Base-by-base conservation (phyloP, 495 filamentous ascomycete genomes). In the Clavariopsis aquatica region DNA sequence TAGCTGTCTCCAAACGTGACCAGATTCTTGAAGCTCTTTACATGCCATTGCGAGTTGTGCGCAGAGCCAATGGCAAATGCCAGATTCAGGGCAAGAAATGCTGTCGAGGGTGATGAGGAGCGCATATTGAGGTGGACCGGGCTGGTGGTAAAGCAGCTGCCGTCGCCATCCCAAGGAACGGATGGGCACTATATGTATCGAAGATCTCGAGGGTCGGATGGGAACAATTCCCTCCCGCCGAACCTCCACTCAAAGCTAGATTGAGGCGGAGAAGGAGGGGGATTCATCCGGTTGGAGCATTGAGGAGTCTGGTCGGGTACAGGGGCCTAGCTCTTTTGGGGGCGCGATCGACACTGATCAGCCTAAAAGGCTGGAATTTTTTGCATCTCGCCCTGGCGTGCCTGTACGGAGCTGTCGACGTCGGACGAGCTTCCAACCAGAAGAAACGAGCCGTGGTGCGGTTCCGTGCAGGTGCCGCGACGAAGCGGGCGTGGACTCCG, bases 1-100 rank as follows among this genome's bases (percentile, higher is more conserved):
- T 87, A 91, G 75, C 88, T 90, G 73, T 90, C 87, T 29, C 88
- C 88, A 71, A 91, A 91, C 9, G 80, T 77, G 29, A 86, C 76
- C 22, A 85, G 69, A 58, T 66, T 81, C 49, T 78, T 79, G 72
- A 85, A 82, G n/a, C 79, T 70, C 19, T 64, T 52, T 13, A 75
- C 62, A 4, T 68, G 65, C 79, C 79, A 80, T 49, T 23, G 49
- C 22, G 10, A 17, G n/a, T 27, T 19, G 0, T 56, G 56, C 1
- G 58, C 49, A 52, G 57, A 22, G 13, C 24, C 63, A 57, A 46
- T 46, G 43, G 59, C 41, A 53, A 64, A 51, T 13, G 60, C 60
- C 46, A 64, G 56, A 43, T 27, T 52, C 54, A 70, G 45, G 23
- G 38, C 58, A 60, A 67, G 52, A 47, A 68, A 10, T 17, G 63